Evolutionary conservation across 176 grass and related monocot genomes (phyloP).

Genomic region (Urochloa ruziziensis): DNA sequence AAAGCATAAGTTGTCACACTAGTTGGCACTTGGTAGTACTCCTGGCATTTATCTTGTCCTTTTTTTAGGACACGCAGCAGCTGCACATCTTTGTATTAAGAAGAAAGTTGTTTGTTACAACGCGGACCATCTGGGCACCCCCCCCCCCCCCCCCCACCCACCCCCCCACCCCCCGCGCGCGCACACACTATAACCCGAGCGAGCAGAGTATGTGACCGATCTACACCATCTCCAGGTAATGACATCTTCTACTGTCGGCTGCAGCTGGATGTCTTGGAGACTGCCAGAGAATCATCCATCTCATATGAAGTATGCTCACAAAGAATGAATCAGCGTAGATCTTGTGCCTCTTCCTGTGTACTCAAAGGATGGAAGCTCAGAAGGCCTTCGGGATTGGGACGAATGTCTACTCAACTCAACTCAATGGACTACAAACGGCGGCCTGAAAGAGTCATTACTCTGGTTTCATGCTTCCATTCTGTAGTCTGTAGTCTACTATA

Average conservation of each 20-base stretch:
- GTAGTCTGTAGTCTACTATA: background rate
- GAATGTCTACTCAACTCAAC: constrained; percentile 14
- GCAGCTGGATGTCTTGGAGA: too few species aligned
- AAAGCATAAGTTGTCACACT: constrained; percentile 18
- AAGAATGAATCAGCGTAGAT: background rate
- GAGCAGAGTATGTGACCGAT: too few species aligned
- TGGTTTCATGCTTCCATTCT: constrained; percentile 1
- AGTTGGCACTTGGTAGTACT: background rate
- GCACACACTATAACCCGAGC: too few species aligned
- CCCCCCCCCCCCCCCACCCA: too few species aligned
- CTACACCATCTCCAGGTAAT: too few species aligned
- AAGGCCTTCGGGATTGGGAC: background rate
- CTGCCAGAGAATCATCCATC: too few species aligned
- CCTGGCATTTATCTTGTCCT: background rate
- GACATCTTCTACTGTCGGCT: too few species aligned
- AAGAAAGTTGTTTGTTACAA: too few species aligned
- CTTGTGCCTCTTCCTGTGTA: background rate
- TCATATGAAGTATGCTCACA: background rate
- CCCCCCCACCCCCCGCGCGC: too few species aligned
- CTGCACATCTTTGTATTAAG: too few species aligned
- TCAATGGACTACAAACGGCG: background rate
- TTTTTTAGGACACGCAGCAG: too few species aligned
- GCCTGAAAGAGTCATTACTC: background rate
- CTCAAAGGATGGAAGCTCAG: background rate
- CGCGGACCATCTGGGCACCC: too few species aligned